Percentiles rank a stretch among this genome's conserved stretches.
These are phyloP conservation scores for Silene vulgaris DNA, from an alignment of 179 eudicot genomes.

Conservation along the genomic window DNA sequence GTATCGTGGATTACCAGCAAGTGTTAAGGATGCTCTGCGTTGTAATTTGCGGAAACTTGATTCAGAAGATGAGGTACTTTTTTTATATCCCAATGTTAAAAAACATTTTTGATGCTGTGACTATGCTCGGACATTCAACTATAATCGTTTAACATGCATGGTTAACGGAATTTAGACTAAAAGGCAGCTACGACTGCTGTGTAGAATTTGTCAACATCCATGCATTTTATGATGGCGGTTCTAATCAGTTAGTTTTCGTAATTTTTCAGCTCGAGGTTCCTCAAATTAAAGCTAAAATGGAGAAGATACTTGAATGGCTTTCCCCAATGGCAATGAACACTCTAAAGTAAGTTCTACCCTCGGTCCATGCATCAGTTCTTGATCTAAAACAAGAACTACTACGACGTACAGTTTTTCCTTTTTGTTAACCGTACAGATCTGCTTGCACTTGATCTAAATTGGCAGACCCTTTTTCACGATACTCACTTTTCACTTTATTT, in stretches of 20 bases:
- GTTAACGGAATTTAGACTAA: neutral
- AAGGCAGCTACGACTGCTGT: neutral
- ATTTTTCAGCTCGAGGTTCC: conserved; percentile 59
- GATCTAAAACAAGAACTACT: neutral
- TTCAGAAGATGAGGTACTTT: conserved; percentile 53
- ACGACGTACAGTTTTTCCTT: neutral
- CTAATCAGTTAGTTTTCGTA: neutral
- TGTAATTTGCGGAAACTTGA: conserved; percentile 44
- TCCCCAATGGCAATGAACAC: conserved; percentile 87
- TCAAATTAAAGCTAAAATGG: conserved; percentile 92
- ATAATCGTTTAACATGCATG: neutral
- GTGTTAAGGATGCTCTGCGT: conserved; percentile 67
- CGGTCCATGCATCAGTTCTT: neutral
- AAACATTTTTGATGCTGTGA: neutral
- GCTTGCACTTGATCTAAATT: neutral
- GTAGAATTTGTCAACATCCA: neutral
- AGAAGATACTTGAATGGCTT: conserved; percentile 80
- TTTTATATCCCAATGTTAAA: neutral
- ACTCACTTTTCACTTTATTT: conserved; percentile 15
- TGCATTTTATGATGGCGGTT: neutral
- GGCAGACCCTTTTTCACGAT: neutral
- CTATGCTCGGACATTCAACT: neutral
- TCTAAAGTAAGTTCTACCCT: conserved; percentile 51
- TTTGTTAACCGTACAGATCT: neutral
- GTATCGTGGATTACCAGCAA: conserved; percentile 71